Conservation (phyloP, 2,329 filamentous ascomycete genomes). For the Hirsutella rhossiliensis region DNA sequence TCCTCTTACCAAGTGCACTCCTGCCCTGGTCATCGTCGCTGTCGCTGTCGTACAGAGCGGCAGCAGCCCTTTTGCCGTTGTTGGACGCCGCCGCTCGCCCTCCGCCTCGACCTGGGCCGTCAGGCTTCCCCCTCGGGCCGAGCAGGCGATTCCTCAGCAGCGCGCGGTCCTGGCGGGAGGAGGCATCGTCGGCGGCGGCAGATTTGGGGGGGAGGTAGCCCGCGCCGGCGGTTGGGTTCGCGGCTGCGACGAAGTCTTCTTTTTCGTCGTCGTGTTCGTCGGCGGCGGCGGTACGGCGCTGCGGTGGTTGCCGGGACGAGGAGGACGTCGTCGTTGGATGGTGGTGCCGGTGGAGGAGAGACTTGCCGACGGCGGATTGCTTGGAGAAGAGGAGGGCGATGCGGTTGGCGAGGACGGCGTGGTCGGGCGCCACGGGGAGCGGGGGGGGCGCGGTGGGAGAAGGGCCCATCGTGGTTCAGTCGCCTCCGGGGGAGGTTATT, state of each 20-base stretch:
- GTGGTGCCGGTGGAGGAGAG: slow-evolving; percentile 11
- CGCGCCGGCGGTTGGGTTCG: slow-evolving; percentile 25
- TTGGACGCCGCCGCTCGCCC: background rate
- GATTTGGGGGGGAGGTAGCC: slow-evolving; percentile 22
- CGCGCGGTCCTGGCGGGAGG: slow-evolving; percentile 9
- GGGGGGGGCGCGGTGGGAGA: background rate
- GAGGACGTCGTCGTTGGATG: slow-evolving; percentile 3
- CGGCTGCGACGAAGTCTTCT: slow-evolving; percentile 12
- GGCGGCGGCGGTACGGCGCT: background rate
- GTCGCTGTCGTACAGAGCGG: slow-evolving; percentile 13
- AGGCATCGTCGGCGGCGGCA: slow-evolving; percentile 6
- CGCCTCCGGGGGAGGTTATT: too few relatives aligned
- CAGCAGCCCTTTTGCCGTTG: background rate
- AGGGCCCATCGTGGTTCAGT: background rate
- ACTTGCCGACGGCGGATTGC: slow-evolving; percentile 19
- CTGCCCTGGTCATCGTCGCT: slow-evolving; percentile 24
- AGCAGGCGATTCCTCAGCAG: slow-evolving; percentile 20
- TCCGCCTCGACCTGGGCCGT: too few relatives aligned
- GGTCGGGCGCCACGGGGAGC: slow-evolving; percentile 24
- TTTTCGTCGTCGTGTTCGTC: slow-evolving; percentile 10
- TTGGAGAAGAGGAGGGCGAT: slow-evolving; percentile 26
- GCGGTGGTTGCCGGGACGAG: background rate
- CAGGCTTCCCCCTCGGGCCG: slow-evolving; percentile 4
- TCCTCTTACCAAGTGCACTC: slow-evolving; percentile 24
- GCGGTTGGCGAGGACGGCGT: slow-evolving; percentile 27